phyloP scores from a whole-genome alignment of 1,284 basidiomycete species.

The Pulveroboletus sp. region DNA sequence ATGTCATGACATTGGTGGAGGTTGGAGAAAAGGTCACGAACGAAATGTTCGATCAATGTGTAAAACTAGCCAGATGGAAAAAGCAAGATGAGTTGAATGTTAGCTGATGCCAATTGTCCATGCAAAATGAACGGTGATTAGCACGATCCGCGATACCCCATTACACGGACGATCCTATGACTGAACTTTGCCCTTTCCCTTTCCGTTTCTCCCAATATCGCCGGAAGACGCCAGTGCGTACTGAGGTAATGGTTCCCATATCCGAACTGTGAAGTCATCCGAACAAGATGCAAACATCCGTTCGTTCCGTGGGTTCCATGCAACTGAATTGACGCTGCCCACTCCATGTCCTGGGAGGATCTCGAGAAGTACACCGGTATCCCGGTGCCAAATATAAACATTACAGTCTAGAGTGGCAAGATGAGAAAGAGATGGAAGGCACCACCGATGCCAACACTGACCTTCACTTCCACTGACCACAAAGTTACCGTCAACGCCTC shows the following conservation, averaged over 20 bases:
- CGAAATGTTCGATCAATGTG: constrained; percentile 30
- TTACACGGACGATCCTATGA: constrained; percentile 43
- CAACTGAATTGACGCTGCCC: constrained; percentile 92
- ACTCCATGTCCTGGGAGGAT: constrained; percentile 78
- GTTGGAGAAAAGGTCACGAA: constrained; percentile 18
- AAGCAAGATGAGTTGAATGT: constrained; percentile 30
- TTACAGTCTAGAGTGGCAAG: constrained; percentile 62
- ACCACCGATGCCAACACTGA: constrained; percentile 34
- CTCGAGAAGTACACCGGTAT: constrained; percentile 80
- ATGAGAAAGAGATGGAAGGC: constrained; percentile 5
- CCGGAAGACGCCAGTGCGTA: constrained; percentile 14
- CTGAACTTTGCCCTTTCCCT: constrained; percentile 65
- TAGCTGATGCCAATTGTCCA: constrained; percentile 28
- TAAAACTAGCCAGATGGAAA: constrained; percentile 24
- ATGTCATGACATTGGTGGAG: constrained; percentile 28
- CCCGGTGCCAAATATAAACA: constrained; percentile 94
- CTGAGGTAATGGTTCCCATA: constrained; percentile 68
- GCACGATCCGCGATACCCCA: constrained; percentile 22
- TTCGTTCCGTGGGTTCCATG: constrained; percentile 89
- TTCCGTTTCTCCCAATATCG: constrained; percentile 35
- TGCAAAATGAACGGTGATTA: constrained; percentile 23
- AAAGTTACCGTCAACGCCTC: constrained; percentile 87
- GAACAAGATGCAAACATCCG: constrained; percentile 93
- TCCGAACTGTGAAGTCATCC: constrained; percentile 80
- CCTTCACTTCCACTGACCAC: constrained; percentile 95